phyloP scores from a whole-genome alignment of 495 filamentous ascomycete species.

The Daldinia loculata region DNA sequence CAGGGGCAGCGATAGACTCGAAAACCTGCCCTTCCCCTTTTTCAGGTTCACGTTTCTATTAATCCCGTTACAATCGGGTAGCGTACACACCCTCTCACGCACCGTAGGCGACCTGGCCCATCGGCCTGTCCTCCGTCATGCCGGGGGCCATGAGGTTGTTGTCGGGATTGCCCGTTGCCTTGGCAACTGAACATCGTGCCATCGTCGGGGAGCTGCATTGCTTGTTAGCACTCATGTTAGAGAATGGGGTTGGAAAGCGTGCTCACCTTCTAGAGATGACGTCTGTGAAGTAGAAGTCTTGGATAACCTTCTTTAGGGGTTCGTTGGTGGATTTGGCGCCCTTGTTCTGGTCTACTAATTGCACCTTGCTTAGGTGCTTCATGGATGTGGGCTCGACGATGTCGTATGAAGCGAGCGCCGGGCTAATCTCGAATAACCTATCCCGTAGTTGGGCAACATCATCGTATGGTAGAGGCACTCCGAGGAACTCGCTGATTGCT shows the following conservation, averaged over 20 bases:
- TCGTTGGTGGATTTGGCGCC: constrained; percentile 70
- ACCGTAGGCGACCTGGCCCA: constrained; percentile 62
- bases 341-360: constrained; percentile 95
- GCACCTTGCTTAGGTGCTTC: constrained; percentile 80
- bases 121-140: constrained; percentile 61
- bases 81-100: constrained; percentile 39
- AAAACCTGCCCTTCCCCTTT: constrained; percentile 12
- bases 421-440: constrained; percentile 94
- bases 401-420: constrained; percentile 87
- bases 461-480: constrained; percentile 86
- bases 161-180: constrained; percentile 71
- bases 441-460: constrained; percentile 86
- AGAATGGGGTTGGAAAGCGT: background rate
- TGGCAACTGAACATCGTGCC: constrained; percentile 91
- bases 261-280: constrained; percentile 89
- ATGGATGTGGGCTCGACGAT: constrained; percentile 81
- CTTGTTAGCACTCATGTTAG: constrained; percentile 43
- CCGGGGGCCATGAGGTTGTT: constrained; percentile 90
- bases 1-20: constrained; percentile 31
- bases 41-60: constrained; percentile 14
- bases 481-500: constrained; percentile 89
- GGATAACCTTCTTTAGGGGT: constrained; percentile 81
- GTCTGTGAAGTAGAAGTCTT: constrained; percentile 98
- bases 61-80: constrained; percentile 15
- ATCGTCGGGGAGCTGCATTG: constrained; percentile 85